Conservation (phyloP, 2,329 filamentous ascomycete genomes). For the Paramyrothecium sp. region DNA sequence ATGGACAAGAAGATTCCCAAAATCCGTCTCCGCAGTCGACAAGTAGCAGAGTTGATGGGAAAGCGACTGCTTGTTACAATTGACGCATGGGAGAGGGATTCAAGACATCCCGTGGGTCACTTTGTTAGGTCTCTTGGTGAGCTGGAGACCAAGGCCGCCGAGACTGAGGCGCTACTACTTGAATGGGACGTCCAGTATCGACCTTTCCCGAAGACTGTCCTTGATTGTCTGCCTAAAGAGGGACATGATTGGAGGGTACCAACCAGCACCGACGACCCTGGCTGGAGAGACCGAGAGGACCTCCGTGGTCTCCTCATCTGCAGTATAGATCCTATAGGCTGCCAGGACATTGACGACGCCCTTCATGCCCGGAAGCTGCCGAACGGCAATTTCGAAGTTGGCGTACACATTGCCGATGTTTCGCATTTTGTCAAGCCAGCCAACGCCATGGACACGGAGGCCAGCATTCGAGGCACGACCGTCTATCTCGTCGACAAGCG, state of each 20-base stretch:
- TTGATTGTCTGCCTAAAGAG: slow-evolving; percentile 88
- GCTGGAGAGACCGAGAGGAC: slow-evolving; percentile 84
- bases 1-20: slow-evolving; percentile 99
- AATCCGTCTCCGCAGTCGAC: slow-evolving; percentile 87
- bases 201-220: slow-evolving; percentile 91
- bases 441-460: slow-evolving; percentile 96
- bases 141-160: slow-evolving; percentile 93
- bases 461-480: slow-evolving; percentile 89
- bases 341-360: slow-evolving; percentile 97
- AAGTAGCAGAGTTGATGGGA: slow-evolving; percentile 83
- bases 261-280: slow-evolving; percentile 71
- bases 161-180: slow-evolving; percentile 89
- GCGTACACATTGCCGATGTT: slow-evolving; percentile 98
- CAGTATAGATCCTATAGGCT: slow-evolving; percentile 94
- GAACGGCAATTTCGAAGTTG: slow-evolving; percentile 94
- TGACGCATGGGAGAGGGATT: slow-evolving; percentile 92
- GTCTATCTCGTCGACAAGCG: slow-evolving; percentile 98
- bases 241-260: slow-evolving; percentile 95
- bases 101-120: slow-evolving; percentile 87
- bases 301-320: slow-evolving; percentile 85
- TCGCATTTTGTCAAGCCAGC: slow-evolving; percentile 97
- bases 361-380: slow-evolving; percentile 81
- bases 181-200: slow-evolving; percentile 98
- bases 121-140: slow-evolving; percentile 92
- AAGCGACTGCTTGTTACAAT: slow-evolving; percentile 92